Base-by-base conservation (phyloP, 2,329 filamentous ascomycete species). In the Cordyceps cateniannulata region DNA sequence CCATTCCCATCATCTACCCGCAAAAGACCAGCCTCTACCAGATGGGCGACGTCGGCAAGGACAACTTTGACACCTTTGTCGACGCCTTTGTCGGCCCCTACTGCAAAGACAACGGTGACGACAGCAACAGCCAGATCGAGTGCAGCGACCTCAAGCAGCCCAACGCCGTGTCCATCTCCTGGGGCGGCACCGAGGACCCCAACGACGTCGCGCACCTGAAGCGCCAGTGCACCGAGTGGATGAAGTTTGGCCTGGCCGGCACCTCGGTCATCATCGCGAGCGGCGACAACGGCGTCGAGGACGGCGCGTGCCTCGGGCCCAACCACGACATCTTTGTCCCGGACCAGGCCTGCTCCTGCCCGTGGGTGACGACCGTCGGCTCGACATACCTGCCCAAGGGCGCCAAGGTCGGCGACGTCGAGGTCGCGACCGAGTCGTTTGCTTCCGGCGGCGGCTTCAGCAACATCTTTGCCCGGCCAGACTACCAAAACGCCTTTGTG, bases 341-440 rank as follows among this genome's bases (percentile, higher is more conserved):
- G 67, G 76, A 76, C 65, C 64, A 70, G 1, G 67, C 70, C 29
- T 73, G 76, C 3, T 63, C 7, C 79, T 81, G 66, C 76, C 63
- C 80, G 76, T 5, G 76, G 66, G 69, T 82, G 25, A 80, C 77
- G 0, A 72, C 76, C 4, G 79, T 82, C 4, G 80, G 80, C 44
- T 79, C 79, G 16, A 82, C 80, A 0, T 73, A 79, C 66, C 70
- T 82, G 25, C 67, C 69, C 35, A 71, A 71, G 52, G 72, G 72
- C 16, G 73, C 72, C 8, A 73, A 73, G 1, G 69, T 76, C 72
- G 61, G 77, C 77, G 25, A 79, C 76, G 65, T 72, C 77, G 65
- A 81, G 67, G 67, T 76, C 70, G 5, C 77, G 77, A 69, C 75
- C 73, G 63, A 76, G 71, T n/a, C 76, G 74, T 81, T 81, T 68